Percentiles rank a stretch among this genome's conserved stretches.
Conservation (phyloP, 331 rosid species). For the Stylosanthes scabra region DNA sequence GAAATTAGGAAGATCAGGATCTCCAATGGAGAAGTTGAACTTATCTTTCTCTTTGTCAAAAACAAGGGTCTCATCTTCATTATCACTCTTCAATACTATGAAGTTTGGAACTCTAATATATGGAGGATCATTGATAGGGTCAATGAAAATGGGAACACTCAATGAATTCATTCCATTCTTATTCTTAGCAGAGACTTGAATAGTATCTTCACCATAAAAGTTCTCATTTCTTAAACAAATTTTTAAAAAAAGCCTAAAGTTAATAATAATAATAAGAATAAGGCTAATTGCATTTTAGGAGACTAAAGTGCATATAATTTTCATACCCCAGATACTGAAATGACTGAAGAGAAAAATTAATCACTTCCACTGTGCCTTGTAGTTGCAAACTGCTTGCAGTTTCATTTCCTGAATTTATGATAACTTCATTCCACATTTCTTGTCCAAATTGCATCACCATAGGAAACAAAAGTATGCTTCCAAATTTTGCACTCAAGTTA, state of each 20-base stretch:
- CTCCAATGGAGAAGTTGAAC: conserved; percentile 74
- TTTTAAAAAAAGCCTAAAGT: neutral
- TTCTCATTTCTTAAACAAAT: conserved; percentile 59
- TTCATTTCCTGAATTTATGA: conserved; percentile 45
- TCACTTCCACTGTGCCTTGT: conserved; percentile 73
- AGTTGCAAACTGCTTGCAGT: conserved; percentile 55
- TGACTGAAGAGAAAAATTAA: conserved; percentile 77
- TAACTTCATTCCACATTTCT: conserved; percentile 59
- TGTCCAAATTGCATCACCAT: conserved; percentile 73
- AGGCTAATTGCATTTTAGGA: neutral
- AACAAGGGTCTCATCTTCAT: conserved; percentile 60
- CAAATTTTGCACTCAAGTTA: conserved; percentile 66
- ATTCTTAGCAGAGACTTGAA: conserved; percentile 65
- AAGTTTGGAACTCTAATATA: conserved; percentile 65
- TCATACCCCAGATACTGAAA: conserved; percentile 80
- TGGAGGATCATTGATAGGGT: conserved; percentile 87
- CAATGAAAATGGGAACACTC: conserved; percentile 67
- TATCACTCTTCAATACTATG: conserved; percentile 60
- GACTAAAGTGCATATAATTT: too few relatives aligned
- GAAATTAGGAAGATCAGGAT: conserved; percentile 74
- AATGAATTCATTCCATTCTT: conserved; percentile 68
- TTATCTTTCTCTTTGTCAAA: conserved; percentile 69
- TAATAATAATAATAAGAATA: neutral
- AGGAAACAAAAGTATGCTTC: conserved; percentile 68
- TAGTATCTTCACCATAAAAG: conserved; percentile 66